Evolutionary conservation across 176 grass and related monocot genomes (phyloP).

Genomic region (Poa pratensis): DNA sequence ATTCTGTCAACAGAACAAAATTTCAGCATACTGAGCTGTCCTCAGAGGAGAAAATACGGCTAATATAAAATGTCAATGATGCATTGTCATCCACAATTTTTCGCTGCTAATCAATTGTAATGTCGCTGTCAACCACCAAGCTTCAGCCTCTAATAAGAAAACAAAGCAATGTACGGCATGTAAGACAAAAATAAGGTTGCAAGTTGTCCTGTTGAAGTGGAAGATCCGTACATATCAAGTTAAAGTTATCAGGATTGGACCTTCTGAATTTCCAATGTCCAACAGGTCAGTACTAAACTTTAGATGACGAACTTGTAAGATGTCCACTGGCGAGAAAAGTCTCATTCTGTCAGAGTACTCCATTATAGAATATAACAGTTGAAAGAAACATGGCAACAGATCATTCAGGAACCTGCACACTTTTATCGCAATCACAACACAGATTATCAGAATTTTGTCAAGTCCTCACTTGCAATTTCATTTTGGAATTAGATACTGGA

Average conservation of each 20-base stretch:
- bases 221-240: not conserved
- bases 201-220: not conserved
- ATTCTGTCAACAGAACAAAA: not conserved
- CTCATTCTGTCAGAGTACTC: not conserved
- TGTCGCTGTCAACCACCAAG: not conserved
- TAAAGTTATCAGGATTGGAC: not conserved
- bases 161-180: not conserved
- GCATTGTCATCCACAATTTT: not conserved
- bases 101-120: not conserved
- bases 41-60: not conserved
- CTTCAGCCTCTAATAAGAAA: constrained; percentile 2
- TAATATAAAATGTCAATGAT: constrained; percentile 8
- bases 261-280: not conserved
- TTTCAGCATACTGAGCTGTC: constrained; percentile 12
- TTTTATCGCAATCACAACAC: not conserved
- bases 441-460: not conserved
- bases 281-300: not conserved
- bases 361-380: not conserved
- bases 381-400: not conserved
- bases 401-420: not conserved
- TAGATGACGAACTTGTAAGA: not conserved
- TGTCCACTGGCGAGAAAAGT: not conserved
- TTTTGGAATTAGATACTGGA: no score
- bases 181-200: not conserved
- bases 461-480: no score